phyloP scores from a whole-genome alignment of 139 green algal species.

The Picochlorum costavermella region DNA sequence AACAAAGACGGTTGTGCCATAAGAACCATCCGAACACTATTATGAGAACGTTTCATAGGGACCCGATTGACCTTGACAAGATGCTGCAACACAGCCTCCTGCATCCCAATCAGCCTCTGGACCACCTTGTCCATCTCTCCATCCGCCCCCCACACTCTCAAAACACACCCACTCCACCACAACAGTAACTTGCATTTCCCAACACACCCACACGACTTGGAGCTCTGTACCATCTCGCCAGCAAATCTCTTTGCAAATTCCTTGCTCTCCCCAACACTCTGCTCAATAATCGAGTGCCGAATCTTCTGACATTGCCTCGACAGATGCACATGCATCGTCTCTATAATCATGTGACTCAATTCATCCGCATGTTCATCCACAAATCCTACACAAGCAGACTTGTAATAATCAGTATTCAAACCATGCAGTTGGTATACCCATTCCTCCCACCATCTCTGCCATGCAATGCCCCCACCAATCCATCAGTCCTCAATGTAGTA shows the following conservation, averaged over 20 bases:
- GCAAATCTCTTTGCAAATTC: too few relatives aligned
- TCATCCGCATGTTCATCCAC: not conserved
- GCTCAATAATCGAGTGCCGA: too few relatives aligned
- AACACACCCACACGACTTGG: too few relatives aligned
- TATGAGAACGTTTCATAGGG: not conserved
- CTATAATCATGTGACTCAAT: not conserved
- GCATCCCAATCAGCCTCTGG: not conserved
- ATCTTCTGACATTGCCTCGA: not conserved
- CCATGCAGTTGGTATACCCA: too few relatives aligned
- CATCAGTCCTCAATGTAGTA: too few relatives aligned
- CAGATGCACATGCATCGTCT: not conserved
- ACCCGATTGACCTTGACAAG: not conserved
- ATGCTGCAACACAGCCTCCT: not conserved
- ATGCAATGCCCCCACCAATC: too few relatives aligned
- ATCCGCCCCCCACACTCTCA: not conserved
- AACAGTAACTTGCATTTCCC: not conserved
- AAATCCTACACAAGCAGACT: not conserved
- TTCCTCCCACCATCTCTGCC: too few relatives aligned
- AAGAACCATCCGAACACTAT: not conserved
- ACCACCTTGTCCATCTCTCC: not conserved
- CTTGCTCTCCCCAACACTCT: too few relatives aligned
- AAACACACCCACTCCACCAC: not conserved
- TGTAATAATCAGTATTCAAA: not conserved
- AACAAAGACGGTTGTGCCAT: not conserved
- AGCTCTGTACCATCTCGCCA: too few relatives aligned